phyloP scores from a whole-genome alignment of 345 rosid species.

The Psidium friedrichsthalianum region DNA sequence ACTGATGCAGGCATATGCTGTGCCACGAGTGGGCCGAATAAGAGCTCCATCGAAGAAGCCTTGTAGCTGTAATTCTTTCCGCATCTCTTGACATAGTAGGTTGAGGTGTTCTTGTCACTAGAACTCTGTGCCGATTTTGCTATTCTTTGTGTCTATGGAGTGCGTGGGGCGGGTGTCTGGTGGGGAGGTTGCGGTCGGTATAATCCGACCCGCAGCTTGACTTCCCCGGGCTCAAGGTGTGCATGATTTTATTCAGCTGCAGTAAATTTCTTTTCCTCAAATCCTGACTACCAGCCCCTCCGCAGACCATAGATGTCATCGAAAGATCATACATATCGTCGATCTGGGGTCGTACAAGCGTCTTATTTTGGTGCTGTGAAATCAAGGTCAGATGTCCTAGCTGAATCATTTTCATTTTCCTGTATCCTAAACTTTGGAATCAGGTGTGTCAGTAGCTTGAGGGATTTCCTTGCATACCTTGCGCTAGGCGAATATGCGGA shows the following conservation, averaged over 20 bases:
- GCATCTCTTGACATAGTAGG: too few relatives aligned
- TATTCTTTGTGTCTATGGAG: constrained; percentile 8
- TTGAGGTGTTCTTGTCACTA: too few relatives aligned
- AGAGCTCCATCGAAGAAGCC: too few relatives aligned
- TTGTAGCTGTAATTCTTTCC: too few relatives aligned
- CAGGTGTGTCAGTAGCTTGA: constrained; percentile 32
- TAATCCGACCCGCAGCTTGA: constrained; percentile 20
- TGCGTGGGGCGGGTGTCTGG: too few relatives aligned
- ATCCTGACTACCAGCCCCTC: constrained; percentile 52
- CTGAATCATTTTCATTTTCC: constrained; percentile 34
- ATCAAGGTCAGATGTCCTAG: constrained; percentile 39
- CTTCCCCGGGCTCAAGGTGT: constrained; percentile 12
- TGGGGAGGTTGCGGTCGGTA: too few relatives aligned
- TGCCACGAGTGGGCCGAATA: too few relatives aligned
- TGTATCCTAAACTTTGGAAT: constrained; percentile 35
- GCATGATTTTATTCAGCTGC: constrained; percentile 38
- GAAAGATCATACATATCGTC: constrained; percentile 93
- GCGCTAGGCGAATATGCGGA: constrained; percentile 53
- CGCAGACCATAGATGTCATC: constrained; percentile 87
- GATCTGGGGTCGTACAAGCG: too few relatives aligned
- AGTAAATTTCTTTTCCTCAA: constrained; percentile 57
- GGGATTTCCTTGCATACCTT: constrained; percentile 75
- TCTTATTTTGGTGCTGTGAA: constrained; percentile 71
- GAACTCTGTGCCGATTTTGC: constrained; percentile 87
- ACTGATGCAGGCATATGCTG: too few relatives aligned